Conservation (phyloP, 129 eudicot species). For the Apium graveolens region DNA sequence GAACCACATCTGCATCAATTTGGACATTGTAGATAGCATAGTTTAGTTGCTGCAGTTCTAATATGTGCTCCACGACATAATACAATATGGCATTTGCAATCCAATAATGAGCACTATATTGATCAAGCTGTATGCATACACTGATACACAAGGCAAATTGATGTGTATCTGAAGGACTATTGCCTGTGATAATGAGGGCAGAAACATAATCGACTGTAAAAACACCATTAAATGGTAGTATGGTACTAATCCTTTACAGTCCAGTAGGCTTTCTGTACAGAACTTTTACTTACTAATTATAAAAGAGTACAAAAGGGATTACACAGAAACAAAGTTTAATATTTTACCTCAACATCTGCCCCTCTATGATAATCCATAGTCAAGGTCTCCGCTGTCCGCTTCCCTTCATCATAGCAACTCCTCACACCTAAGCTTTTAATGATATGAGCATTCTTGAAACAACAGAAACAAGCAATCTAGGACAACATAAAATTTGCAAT, state of each 20-base stretch:
- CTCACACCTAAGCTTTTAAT: constrained; percentile 44
- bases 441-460: background rate
- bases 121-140: background rate
- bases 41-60: background rate
- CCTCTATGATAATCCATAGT: constrained; percentile 76
- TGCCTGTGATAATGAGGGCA: too few species aligned
- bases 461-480: background rate
- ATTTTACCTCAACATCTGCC: constrained; percentile 57
- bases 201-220: background rate
- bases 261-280: background rate
- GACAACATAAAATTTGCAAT: background rate
- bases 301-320: background rate
- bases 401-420: constrained; percentile 88
- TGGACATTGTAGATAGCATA: background rate
- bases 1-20: background rate
- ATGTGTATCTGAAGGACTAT: too few species aligned
- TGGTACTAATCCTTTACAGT: background rate
- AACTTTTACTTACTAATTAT: too few species aligned
- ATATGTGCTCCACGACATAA: background rate
- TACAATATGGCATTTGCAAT: background rate
- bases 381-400: constrained; percentile 69
- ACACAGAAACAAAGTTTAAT: background rate
- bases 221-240: background rate
- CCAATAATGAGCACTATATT: background rate
- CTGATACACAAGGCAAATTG: background rate